Percentiles rank a stretch among this genome's conserved stretches.
Conservation (phyloP, 139 green algal genomes). For the Coelastrella sp. region DNA sequence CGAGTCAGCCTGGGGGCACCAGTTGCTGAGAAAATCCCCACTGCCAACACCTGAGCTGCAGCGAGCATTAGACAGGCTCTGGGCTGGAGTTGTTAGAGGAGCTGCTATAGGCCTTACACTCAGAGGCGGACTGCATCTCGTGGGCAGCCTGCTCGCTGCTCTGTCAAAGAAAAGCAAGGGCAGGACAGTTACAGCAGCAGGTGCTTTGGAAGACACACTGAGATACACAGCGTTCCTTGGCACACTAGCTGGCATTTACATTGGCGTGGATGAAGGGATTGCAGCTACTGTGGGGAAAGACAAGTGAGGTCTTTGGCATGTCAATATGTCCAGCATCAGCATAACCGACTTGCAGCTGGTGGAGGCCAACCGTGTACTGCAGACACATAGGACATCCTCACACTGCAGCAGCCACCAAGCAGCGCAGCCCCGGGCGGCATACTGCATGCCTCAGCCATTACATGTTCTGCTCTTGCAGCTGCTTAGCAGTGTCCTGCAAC, state of each 20-base stretch:
- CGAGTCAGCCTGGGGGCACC: background rate
- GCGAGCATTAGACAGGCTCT: constrained; percentile 21
- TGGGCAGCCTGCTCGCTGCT: constrained; percentile 30
- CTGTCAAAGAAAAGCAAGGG: constrained; percentile 1
- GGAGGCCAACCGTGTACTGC: too few relatives aligned
- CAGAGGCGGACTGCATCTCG: constrained; percentile 48
- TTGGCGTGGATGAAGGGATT: constrained; percentile 84
- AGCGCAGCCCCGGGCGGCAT: too few relatives aligned
- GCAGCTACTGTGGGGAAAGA: constrained; percentile 74
- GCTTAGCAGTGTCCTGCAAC: too few relatives aligned
- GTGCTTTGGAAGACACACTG: constrained; percentile 70
- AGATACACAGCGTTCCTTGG: constrained; percentile 83
- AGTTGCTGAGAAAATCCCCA: background rate
- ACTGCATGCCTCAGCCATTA: too few relatives aligned
- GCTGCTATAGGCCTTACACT: constrained; percentile 30
- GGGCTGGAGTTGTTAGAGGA: constrained; percentile 21
- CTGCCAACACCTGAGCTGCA: constrained; percentile 8
- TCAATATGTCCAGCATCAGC: too few relatives aligned
- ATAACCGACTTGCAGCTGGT: too few relatives aligned
- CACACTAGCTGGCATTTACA: constrained; percentile 73
- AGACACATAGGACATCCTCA: too few relatives aligned
- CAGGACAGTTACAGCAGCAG: constrained; percentile 8
- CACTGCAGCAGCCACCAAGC: too few relatives aligned
- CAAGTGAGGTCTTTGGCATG: constrained; percentile 50
- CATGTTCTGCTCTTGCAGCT: too few relatives aligned